phyloP scores from a whole-genome alignment of 2,329 filamentous ascomycete species.

The Chrysosporium keratinophilum region DNA sequence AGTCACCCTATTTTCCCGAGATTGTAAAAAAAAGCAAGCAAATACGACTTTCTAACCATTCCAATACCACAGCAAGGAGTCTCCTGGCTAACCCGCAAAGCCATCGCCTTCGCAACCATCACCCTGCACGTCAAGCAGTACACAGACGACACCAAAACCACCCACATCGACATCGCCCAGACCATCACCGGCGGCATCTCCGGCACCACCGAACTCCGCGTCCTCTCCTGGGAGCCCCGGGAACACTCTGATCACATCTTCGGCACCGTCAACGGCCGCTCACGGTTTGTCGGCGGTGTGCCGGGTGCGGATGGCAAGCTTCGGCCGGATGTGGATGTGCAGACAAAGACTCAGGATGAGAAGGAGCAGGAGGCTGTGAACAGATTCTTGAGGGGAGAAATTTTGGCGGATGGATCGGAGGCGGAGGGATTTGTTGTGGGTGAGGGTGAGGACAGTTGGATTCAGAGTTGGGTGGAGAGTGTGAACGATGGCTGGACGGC shows the following conservation, averaged over 20 bases:
- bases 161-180: constrained; percentile 64
- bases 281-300: constrained; percentile 39
- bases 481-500: constrained; percentile 44
- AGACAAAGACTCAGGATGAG: constrained; percentile 31
- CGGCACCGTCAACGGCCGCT: constrained; percentile 56
- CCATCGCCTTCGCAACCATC: constrained; percentile 58
- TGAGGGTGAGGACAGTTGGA: constrained; percentile 37
- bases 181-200: constrained; percentile 59
- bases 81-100: constrained; percentile 62
- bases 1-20: constrained; percentile 7
- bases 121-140: constrained; percentile 51
- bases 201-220: constrained; percentile 51
- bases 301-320: constrained; percentile 30
- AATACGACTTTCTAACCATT: background rate
- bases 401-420: constrained; percentile 45
- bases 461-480: constrained; percentile 44
- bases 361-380: constrained; percentile 30
- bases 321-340: constrained; percentile 27
- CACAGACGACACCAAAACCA: constrained; percentile 41
- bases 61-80: constrained; percentile 51
- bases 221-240: constrained; percentile 49
- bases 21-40: background rate
- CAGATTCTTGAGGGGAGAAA: constrained; percentile 33
- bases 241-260: constrained; percentile 72
- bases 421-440: constrained; percentile 46